Base-by-base conservation (phyloP, 225 moss, liverwort and hornwort species). In the Straminergon stramineum region DNA sequence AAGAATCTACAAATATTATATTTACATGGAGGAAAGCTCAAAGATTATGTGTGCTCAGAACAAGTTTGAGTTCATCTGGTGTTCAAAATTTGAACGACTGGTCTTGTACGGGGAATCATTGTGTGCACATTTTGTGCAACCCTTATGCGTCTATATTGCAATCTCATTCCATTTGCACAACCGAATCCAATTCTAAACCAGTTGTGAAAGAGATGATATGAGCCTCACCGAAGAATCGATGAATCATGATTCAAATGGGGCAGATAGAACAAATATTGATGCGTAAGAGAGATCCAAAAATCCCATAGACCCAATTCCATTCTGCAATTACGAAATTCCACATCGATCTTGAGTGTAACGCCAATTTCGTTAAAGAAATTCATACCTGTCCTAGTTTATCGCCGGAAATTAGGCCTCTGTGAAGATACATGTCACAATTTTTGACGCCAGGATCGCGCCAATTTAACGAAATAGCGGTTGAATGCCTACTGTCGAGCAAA, bases 61-160 rank as follows among this genome's bases (percentile, higher is more conserved):
- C 17, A 30, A 17, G 27, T 43, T 73, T 45, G 27, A 5, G 0
- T 73, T 43, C 27, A 73, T 43, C 0, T 8, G 6, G 17, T 17
- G 30, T 31, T 45, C 4, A 1, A 74, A 74, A 45, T 45, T 74
- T 28, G 17, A 45, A 45, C 2, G 2, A 28, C 3, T 28, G 2
- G 2, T 74, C 15, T 5, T 5, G 26, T 3, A 3, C 0, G 0
- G 5, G 3, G 5, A 71, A 27, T 11, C 10, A 23, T 73, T 27
- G 15, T 43, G 16, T 43, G 27, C 16, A 26, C 27, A 45, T 10
- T 74, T 17, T 74, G 45, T 74, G 10, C 45, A 73, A 73, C 27
- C 10, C 3, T 45, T 41, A 17, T 28, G 43, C 15, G 28, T 73
- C 28, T 73, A 16, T 28, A 5, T 9, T 9, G 16, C 43, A 74